Conservation (phyloP, 306 rosid species). For the Citrullus mucosospermus region DNA sequence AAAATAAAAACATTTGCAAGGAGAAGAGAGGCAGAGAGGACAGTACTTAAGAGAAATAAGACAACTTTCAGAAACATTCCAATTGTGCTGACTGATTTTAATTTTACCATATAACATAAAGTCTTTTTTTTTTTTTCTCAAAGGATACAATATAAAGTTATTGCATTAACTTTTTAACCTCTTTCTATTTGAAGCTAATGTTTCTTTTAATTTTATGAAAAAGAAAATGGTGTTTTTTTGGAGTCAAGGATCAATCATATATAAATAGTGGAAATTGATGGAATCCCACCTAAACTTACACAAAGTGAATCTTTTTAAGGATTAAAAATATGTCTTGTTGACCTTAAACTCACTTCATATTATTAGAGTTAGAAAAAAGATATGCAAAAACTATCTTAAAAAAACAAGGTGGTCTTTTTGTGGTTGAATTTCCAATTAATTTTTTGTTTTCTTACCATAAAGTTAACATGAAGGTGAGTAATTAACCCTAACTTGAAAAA, state of each 20-base stretch:
- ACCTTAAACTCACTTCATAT: background rate
- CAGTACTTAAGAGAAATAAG: background rate
- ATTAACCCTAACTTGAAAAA: too few relatives aligned
- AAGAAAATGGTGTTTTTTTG: background rate
- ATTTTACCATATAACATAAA: background rate
- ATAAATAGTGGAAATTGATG: background rate
- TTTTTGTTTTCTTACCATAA: too few relatives aligned
- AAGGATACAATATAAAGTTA: background rate
- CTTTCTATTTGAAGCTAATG: background rate
- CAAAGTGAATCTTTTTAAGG: background rate
- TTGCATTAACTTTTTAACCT: background rate
- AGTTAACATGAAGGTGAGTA: too few relatives aligned
- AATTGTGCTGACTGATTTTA: background rate
- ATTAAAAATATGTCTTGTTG: background rate
- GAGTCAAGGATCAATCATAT: background rate
- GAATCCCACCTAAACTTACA: background rate
- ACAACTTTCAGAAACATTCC: background rate
- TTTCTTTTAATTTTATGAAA: background rate
- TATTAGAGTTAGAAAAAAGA: background rate
- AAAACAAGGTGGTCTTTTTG: background rate
- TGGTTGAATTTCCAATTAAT: too few relatives aligned
- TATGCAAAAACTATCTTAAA: background rate
- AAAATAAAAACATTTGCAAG: background rate
- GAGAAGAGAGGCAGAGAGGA: background rate
- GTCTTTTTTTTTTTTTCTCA: too few relatives aligned